Evolutionary conservation across 352 stramenopile genomes (phyloP), one percentile per base, ranked within the genome.

Genomic region (Globisporangium spiculum): DNA sequence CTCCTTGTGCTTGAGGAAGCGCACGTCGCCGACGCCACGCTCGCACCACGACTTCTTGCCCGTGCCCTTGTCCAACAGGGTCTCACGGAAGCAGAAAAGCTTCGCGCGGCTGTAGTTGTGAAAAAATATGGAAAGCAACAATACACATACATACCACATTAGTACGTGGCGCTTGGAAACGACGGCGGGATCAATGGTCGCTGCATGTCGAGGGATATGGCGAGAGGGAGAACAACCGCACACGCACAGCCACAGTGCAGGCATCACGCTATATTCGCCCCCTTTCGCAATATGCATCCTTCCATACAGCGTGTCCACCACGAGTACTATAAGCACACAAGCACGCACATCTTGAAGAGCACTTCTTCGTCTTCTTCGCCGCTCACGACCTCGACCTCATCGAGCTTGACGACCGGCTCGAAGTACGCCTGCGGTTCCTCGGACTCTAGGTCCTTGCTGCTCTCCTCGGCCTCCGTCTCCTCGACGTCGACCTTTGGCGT

Each of bases 1-100:
- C 71, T 98, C 93, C 79, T 96, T 97, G 90, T 99, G 97, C 81
- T 98, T 97, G 66, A 99, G 88, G 80, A 99, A 98, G 64, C 96
- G 96, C 60, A 97, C 90, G 62, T 99, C 94, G 53, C 97, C 97
- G 63, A 99, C 96, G 44, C 97, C 97, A 70, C 97, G 91, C 80
- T 99, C 97, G 67, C 92, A 96, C 97, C 97, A 99, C 63, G 94
- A 87, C 82, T 99, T 99, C 67, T 97, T 98, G 48, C 97, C 97
- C 52, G 96, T 98, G 53, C 97, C 97, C 83, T 98, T 98, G 86
- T 99, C 95, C 34, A 99, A 83, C 41, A 99, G 77, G 55, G 97
- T 98, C 81, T 99, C 97, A 52, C 96, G 93, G 85, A 95, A 99
- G 70, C 97, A 89, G 74, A 99, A 99, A 0, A 98, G 85, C 89